Evolutionary conservation across 208 protist genomes (phyloP).

Genomic region (Leishmania aethiopica): DNA sequence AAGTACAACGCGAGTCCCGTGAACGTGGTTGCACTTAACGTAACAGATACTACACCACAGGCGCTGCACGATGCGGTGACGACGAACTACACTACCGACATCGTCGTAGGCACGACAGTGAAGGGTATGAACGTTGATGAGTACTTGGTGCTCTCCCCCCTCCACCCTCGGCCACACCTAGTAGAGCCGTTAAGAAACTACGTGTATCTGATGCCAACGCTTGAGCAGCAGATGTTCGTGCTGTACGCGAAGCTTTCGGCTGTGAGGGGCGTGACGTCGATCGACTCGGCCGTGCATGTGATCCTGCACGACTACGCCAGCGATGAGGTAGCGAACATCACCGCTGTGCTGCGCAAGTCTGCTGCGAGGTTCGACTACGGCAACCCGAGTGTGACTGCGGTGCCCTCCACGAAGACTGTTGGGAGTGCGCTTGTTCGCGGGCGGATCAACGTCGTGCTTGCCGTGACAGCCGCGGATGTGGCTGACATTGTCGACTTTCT

Average conservation of each 20-base stretch:
- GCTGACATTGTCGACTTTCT: slow-evolving; percentile 24
- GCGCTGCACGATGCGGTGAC: too few relatives aligned
- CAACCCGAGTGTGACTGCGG: background rate
- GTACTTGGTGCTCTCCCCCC: background rate
- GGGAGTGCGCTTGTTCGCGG: background rate
- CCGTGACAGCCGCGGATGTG: slow-evolving; percentile 19
- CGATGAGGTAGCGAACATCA: background rate
- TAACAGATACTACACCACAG: too few relatives aligned
- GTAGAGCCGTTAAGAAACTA: background rate
- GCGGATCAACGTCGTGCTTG: slow-evolving; percentile 7
- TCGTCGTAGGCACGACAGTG: too few relatives aligned
- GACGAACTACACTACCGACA: too few relatives aligned
- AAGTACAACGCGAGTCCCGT: too few relatives aligned
- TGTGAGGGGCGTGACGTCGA: background rate
- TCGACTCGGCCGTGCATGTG: background rate
- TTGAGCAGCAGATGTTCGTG: slow-evolving; percentile 59
- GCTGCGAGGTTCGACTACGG: slow-evolving; percentile 13
- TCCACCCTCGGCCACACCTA: background rate
- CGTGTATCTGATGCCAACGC: slow-evolving; percentile 33
- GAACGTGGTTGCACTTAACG: too few relatives aligned
- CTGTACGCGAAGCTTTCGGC: slow-evolving; percentile 16
- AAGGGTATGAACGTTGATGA: background rate
- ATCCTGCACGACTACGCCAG: slow-evolving; percentile 13
- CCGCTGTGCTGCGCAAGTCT: slow-evolving; percentile 4
- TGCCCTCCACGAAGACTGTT: background rate